Conservation (phyloP, 2,329 filamentous ascomycete genomes). For the Pestalotiopsis sp. region DNA sequence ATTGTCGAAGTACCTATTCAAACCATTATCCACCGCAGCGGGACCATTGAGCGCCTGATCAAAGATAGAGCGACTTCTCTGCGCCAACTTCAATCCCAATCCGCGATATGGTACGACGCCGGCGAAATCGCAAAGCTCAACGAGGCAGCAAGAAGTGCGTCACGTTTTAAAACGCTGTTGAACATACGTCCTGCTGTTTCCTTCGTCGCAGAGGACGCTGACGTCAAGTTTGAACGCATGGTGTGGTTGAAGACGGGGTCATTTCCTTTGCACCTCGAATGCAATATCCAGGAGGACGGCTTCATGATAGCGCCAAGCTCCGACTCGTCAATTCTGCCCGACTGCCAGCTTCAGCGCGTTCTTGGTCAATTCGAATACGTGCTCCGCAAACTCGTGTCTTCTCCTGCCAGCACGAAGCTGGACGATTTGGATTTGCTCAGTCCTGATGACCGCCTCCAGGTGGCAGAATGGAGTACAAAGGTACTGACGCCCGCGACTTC, state of each 20-base stretch:
- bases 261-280: constrained; percentile 1
- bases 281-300: constrained; percentile 2
- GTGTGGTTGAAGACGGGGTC: constrained; percentile 6
- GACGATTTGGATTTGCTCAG: not conserved
- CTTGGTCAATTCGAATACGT: not conserved
- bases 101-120: constrained; percentile 14
- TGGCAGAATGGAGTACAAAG: constrained; percentile 4
- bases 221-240: constrained; percentile 3
- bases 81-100: constrained; percentile 13
- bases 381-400: not conserved
- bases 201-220: not conserved
- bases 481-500: too few species aligned
- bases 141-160: constrained; percentile 15
- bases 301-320: not conserved
- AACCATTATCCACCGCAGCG: constrained; percentile 14
- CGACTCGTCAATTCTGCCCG: not conserved
- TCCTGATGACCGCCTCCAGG: not conserved
- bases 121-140: constrained; percentile 12
- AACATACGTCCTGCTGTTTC: constrained; percentile 12
- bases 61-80: constrained; percentile 15
- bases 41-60: constrained; percentile 15
- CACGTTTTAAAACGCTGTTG: constrained; percentile 15
- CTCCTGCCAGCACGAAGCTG: not conserved
- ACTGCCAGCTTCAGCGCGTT: not conserved
- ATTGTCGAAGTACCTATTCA: constrained; percentile 17